phyloP scores from a whole-genome alignment of 108 stramenopile genomes.

The Discostella pseudostelligera region DNA sequence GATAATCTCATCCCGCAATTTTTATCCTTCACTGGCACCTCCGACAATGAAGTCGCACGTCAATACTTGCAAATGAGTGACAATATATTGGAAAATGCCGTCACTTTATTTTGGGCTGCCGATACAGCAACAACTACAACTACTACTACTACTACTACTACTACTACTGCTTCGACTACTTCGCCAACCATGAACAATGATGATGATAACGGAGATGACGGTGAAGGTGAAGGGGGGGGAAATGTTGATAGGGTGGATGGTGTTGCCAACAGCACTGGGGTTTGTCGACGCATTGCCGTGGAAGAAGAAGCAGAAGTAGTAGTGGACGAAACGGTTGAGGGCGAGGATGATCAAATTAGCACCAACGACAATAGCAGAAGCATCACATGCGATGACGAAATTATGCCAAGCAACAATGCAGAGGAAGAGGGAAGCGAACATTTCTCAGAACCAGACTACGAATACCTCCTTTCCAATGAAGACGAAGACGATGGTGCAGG shows the following conservation, averaged over 20 bases:
- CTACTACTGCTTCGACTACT: too few relatives aligned
- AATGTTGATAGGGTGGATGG: neutral
- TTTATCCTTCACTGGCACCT: conserved; percentile 61
- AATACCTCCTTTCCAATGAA: conserved; percentile 2
- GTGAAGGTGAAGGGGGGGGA: neutral
- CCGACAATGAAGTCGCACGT: conserved; percentile 47
- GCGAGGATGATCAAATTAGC: too few relatives aligned
- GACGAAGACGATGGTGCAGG: neutral
- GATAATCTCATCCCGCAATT: conserved; percentile 50
- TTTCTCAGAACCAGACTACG: conserved; percentile 26
- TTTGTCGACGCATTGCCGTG: too few relatives aligned
- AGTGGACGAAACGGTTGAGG: too few relatives aligned
- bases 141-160: too few relatives aligned
- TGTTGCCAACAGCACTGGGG: neutral
- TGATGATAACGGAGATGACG: neutral
- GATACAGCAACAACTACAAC: too few relatives aligned
- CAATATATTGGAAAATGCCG: conserved; percentile 58
- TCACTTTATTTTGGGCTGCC: conserved; percentile 51
- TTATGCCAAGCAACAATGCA: neutral
- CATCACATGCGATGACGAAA: neutral
- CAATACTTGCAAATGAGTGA: conserved; percentile 76
- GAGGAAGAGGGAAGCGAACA: neutral
- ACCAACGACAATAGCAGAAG: neutral
- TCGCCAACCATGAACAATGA: conserved; percentile 10
- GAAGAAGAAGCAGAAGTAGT: too few relatives aligned